Evolutionary conservation across 2,329 filamentous ascomycete species (phyloP).

Genomic region (Myriosclerotinia scirpicola): DNA sequence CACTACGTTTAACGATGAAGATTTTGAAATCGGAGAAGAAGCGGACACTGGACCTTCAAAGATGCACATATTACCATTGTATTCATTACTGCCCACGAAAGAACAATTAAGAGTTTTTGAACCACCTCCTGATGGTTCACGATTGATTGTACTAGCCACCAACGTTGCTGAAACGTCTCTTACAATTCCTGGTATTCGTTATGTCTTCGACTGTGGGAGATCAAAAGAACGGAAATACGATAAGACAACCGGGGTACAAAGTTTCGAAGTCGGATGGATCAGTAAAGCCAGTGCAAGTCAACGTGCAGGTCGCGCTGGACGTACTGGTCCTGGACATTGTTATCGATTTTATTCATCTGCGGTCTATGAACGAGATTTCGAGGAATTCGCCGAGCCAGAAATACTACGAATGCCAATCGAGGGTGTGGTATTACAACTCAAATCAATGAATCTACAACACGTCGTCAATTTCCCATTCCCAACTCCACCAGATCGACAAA

Average conservation of each 20-base stretch:
- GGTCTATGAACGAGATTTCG: slow-evolving; percentile 86
- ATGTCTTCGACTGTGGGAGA: slow-evolving; percentile 92
- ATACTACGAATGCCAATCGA: slow-evolving; percentile 90
- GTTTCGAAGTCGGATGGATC: slow-evolving; percentile 93
- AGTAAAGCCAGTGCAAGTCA: slow-evolving; percentile 96
- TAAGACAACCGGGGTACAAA: slow-evolving; percentile 85
- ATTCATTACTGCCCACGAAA: slow-evolving; percentile 85
- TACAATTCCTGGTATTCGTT: slow-evolving; percentile 91
- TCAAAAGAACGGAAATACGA: slow-evolving; percentile 92
- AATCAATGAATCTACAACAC: slow-evolving; percentile 87
- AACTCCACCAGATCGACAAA: slow-evolving; percentile 76
- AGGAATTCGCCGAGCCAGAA: slow-evolving; percentile 83
- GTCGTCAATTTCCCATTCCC: slow-evolving; percentile 96
- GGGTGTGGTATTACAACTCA: slow-evolving; percentile 87
- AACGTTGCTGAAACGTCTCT: slow-evolving; percentile 97
- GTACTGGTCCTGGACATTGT: slow-evolving; percentile 94
- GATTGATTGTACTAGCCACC: slow-evolving; percentile 86
- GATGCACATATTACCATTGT: slow-evolving; percentile 89
- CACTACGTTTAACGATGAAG: slow-evolving; percentile 53
- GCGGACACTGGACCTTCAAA: slow-evolving; percentile 65
- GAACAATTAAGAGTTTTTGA: slow-evolving; percentile 93
- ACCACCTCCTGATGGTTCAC: slow-evolving; percentile 74
- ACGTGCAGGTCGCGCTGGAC: slow-evolving; percentile 86
- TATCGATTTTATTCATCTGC: slow-evolving; percentile 94
- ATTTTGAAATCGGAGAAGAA: slow-evolving; percentile 63